Conservation (phyloP, 768 basidiomycete species). For the Cyclocybe cylindracea region DNA sequence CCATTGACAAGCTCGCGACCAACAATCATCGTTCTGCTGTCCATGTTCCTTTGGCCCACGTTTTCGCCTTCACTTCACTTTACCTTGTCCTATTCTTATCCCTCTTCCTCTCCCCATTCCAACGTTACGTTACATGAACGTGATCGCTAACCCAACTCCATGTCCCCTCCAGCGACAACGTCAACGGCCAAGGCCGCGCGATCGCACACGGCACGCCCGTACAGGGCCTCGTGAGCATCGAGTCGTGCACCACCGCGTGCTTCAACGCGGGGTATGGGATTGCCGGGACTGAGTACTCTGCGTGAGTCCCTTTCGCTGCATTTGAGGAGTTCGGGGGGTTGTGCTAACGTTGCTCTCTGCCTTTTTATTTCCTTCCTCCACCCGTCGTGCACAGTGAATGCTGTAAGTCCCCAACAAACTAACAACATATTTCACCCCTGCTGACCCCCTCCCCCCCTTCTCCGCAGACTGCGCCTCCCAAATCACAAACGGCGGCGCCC, state of each 20-base stretch:
- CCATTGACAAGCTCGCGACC: background rate
- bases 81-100: background rate
- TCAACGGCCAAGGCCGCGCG: slow-evolving; percentile 41
- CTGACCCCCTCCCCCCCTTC: slow-evolving; percentile 10
- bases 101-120: slow-evolving; percentile 16
- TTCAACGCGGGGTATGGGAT: slow-evolving; percentile 48
- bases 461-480: slow-evolving; percentile 49
- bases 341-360: background rate
- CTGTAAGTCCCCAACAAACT: slow-evolving; percentile 39
- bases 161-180: slow-evolving; percentile 38
- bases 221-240: slow-evolving; percentile 48
- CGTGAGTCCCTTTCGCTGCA: slow-evolving; percentile 27
- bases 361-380: slow-evolving; percentile 1
- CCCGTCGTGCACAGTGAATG: slow-evolving; percentile 54
- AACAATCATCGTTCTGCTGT: too few relatives aligned
- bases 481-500: slow-evolving; percentile 48
- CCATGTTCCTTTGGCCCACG: too few relatives aligned
- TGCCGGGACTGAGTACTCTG: slow-evolving; percentile 41
- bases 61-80: background rate
- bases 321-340: too few relatives aligned
- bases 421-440: background rate
- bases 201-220: slow-evolving; percentile 37
- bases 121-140: slow-evolving; percentile 19
- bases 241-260: slow-evolving; percentile 62
- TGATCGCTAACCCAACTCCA: slow-evolving; percentile 24